A percentile compares a stretch with the other conserved stretches of the same genome.
phyloP scores from a whole-genome alignment of 345 rosid species.

The Melastoma malabathricum region DNA sequence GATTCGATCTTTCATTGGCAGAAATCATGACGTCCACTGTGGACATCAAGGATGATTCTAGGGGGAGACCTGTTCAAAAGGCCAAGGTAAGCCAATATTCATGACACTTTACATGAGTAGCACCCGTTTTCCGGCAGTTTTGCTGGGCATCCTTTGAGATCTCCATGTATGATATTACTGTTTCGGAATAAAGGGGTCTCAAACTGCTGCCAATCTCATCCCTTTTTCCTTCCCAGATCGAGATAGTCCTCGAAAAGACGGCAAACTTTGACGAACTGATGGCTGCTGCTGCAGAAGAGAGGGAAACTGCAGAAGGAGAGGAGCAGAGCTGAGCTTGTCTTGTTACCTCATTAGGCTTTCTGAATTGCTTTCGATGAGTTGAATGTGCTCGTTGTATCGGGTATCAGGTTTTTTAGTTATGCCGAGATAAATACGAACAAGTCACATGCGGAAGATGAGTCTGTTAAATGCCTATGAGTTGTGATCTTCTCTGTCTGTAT shows the following conservation, averaged over 20 bases:
- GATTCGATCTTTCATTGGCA: conserved; percentile 3
- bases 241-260: conserved; percentile 48
- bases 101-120: too few species aligned
- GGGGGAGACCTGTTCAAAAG: conserved; percentile 41
- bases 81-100: conserved; percentile 33
- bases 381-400: background rate
- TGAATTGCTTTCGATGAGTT: background rate
- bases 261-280: conserved; percentile 63
- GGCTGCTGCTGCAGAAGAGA: conserved; percentile 55
- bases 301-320: conserved; percentile 10
- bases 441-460: conserved; percentile 1
- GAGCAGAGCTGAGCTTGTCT: conserved; percentile 9
- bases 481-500: background rate
- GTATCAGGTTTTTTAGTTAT: too few species aligned
- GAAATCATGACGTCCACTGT: conserved; percentile 38
- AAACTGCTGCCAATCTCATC: too few species aligned
- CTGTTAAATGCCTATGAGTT: background rate
- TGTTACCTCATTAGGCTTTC: background rate
- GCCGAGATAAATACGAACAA: background rate
- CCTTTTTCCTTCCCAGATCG: conserved; percentile 24
- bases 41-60: conserved; percentile 33
- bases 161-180: too few species aligned
- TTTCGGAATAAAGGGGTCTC: too few species aligned
- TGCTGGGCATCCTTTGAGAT: too few species aligned
- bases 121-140: too few species aligned